Evolutionary conservation across 2,329 filamentous ascomycete species (phyloP).

Genomic region (Tolypocladium endophyticum): DNA sequence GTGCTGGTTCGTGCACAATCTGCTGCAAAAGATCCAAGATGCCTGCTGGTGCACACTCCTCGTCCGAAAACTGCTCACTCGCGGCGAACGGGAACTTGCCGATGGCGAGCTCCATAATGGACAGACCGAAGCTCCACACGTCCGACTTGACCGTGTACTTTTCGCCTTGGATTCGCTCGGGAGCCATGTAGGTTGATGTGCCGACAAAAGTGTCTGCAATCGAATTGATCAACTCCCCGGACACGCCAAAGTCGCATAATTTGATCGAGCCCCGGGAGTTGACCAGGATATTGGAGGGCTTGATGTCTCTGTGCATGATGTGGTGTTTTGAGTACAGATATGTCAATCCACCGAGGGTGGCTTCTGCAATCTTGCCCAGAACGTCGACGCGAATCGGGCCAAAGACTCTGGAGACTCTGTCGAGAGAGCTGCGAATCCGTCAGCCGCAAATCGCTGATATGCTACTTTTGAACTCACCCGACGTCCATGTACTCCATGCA

Average conservation of each 20-base stretch:
- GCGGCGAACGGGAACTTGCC: slow-evolving; percentile 91
- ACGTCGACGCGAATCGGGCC: slow-evolving; percentile 94
- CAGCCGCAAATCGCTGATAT: background rate
- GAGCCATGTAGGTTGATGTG: slow-evolving; percentile 98
- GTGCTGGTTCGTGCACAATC: slow-evolving; percentile 93
- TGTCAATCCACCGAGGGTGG: slow-evolving; percentile 81
- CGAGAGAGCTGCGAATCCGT: slow-evolving; percentile 57
- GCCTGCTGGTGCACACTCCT: slow-evolving; percentile 76
- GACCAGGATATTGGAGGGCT: slow-evolving; percentile 93
- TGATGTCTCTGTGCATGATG: slow-evolving; percentile 99
- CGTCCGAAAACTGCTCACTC: slow-evolving; percentile 59
- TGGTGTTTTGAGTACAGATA: slow-evolving; percentile 93
- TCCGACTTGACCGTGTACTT: slow-evolving; percentile 97
- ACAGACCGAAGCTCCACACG: slow-evolving; percentile 95
- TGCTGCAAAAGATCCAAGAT: slow-evolving; percentile 94
- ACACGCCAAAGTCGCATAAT: slow-evolving; percentile 97
- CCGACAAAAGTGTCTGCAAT: slow-evolving; percentile 97
- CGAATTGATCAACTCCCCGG: slow-evolving; percentile 92
- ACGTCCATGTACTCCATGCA: slow-evolving; percentile 99
- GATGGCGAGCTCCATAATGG: slow-evolving; percentile 94
- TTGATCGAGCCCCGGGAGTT: slow-evolving; percentile 94
- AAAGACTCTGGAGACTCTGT: slow-evolving; percentile 88
- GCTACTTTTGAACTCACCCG: slow-evolving; percentile 57
- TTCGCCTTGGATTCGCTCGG: slow-evolving; percentile 92
- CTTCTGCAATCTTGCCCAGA: slow-evolving; percentile 93